Evolutionary conservation across 2,329 filamentous ascomycete species (phyloP).

Genomic region (Cercospora sp.): DNA sequence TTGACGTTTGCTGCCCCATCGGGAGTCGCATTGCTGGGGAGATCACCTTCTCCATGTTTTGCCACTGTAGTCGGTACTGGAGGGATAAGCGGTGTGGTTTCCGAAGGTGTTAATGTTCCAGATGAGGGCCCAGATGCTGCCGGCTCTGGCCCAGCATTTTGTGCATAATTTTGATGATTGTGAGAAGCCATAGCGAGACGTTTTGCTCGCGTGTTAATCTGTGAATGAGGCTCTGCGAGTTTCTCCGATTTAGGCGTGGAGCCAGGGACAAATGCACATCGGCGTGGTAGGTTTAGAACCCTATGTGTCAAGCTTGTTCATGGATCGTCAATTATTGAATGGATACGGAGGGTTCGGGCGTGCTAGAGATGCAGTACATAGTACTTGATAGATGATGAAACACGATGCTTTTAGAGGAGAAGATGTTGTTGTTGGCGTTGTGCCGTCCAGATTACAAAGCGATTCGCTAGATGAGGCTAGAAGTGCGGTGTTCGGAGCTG

Average conservation of each 20-base stretch:
- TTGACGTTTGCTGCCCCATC: slow-evolving; percentile 3
- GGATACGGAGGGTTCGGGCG: no score
- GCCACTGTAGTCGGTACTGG: background rate
- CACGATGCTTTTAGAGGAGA: background rate
- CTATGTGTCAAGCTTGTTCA: background rate
- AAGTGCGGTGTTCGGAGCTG: no score
- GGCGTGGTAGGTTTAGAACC: background rate
- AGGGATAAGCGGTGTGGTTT: slow-evolving; percentile 8
- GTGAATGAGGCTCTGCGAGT: background rate
- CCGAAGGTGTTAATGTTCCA: background rate
- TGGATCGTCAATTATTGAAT: background rate
- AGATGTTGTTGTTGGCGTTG: background rate
- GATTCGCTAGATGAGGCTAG: background rate
- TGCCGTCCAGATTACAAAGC: background rate
- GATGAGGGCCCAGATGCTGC: slow-evolving; percentile 1
- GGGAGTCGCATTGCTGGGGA: background rate
- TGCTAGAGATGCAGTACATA: no score
- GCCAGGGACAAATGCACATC: background rate
- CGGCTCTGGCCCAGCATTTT: background rate
- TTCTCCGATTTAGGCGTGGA: background rate
- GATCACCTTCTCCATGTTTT: background rate
- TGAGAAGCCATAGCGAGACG: background rate
- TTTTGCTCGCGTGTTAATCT: background rate
- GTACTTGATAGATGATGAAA: no score
- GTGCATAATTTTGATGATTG: background rate